phyloP scores from a whole-genome alignment of 148 eudicot genomes.

The Dysphania ambrosioides region DNA sequence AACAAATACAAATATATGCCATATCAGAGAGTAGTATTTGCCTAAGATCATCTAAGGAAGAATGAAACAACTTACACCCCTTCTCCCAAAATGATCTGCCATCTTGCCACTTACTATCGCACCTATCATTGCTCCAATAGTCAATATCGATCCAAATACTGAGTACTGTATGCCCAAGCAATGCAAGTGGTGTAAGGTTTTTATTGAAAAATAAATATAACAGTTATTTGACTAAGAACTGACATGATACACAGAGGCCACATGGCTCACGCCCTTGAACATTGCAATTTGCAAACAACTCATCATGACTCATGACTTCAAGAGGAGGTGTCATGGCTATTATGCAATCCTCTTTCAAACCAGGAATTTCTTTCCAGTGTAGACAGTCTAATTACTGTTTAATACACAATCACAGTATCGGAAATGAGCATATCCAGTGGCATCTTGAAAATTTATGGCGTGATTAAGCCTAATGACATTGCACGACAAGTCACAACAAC shows the following conservation, averaged over 20 bases:
- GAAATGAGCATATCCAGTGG: no score
- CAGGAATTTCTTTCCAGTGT: no score
- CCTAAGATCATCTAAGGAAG: not conserved
- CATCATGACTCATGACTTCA: no score
- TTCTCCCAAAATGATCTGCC: slow-evolving; percentile 46
- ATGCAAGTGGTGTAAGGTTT: not conserved
- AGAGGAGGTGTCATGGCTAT: not conserved
- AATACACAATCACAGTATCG: no score
- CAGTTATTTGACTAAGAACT: not conserved
- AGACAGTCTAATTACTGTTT: no score
- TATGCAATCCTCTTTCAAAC: not conserved
- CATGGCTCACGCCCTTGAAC: no score
- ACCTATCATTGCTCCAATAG: slow-evolving; percentile 55
- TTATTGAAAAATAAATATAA: not conserved
- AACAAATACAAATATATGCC: not conserved
- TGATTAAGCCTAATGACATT: no score
- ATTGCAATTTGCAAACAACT: no score
- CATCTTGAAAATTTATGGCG: no score
- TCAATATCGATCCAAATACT: slow-evolving; percentile 53
- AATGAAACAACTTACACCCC: slow-evolving; percentile 38
- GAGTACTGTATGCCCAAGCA: slow-evolving; percentile 36
- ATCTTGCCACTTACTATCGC: slow-evolving; percentile 50
- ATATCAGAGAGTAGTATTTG: not conserved
- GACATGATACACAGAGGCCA: not conserved
- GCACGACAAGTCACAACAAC: no score